Conservation (phyloP, 352 stramenopile species). For the Pythium grandisporangium region DNA sequence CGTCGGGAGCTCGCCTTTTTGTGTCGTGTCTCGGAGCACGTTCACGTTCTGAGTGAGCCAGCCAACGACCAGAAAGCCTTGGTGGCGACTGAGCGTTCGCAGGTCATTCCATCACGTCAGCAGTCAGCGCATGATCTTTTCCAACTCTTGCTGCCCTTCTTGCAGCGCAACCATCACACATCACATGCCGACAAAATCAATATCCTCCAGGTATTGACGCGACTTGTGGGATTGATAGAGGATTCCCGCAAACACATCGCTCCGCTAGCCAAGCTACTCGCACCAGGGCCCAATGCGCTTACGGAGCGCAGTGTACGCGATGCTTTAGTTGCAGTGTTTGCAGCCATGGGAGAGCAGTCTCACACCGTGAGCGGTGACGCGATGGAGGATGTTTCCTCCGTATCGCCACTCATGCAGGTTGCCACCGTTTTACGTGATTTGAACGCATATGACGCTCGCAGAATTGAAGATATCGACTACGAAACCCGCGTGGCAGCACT, state of each 20-base stretch:
- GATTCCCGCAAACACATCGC: slow-evolving; percentile 70
- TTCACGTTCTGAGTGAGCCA: too few relatives aligned
- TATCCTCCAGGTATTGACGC: slow-evolving; percentile 58
- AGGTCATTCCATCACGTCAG: slow-evolving; percentile 20
- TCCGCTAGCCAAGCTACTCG: slow-evolving; percentile 66
- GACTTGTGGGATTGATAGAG: slow-evolving; percentile 66
- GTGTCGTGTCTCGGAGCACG: slow-evolving; percentile 63
- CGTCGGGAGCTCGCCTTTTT: slow-evolving; percentile 76
- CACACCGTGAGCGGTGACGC: slow-evolving; percentile 14
- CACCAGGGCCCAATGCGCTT: slow-evolving; percentile 67
- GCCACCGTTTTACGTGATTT: slow-evolving; percentile 35
- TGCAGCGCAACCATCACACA: slow-evolving; percentile 75
- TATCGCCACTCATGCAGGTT: slow-evolving; percentile 35
- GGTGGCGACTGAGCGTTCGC: slow-evolving; percentile 11
- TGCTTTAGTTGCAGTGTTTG: slow-evolving; percentile 67
- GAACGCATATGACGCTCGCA: slow-evolving; percentile 75
- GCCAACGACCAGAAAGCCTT: too few relatives aligned
- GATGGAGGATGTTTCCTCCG: too few relatives aligned
- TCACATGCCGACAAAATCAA: slow-evolving; percentile 73
- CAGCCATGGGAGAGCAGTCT: slow-evolving; percentile 37
- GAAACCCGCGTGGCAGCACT: slow-evolving; percentile 71
- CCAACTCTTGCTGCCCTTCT: slow-evolving; percentile 74
- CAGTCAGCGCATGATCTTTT: slow-evolving; percentile 70
- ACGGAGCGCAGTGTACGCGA: slow-evolving; percentile 40
- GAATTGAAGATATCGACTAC: slow-evolving; percentile 80